Evolutionary conservation across 768 basidiomycete genomes (phyloP).

Genomic region (Dendrothele bispora): DNA sequence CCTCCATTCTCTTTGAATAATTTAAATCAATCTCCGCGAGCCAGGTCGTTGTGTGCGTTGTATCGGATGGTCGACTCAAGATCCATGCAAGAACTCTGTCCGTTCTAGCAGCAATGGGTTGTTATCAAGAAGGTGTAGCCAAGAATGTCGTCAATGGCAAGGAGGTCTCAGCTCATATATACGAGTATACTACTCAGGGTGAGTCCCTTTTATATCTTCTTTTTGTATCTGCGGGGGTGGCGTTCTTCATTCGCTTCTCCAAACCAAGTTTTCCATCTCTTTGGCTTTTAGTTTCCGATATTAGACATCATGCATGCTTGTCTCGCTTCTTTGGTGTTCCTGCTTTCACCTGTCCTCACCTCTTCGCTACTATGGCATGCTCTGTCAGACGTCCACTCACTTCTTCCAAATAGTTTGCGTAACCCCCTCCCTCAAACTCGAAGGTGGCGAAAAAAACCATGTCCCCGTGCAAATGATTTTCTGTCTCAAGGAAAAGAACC

Average conservation of each 20-base stretch:
- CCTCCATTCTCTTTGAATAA: too few species aligned
- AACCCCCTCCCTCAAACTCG: conserved; percentile 77
- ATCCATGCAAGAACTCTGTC: conserved; percentile 82
- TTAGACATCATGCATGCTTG: too few species aligned
- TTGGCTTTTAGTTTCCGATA: too few species aligned
- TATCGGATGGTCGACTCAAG: conserved; percentile 79
- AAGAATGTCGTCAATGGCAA: conserved; percentile 84
- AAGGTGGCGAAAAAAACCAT: conserved; percentile 73
- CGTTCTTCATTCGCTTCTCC: too few species aligned
- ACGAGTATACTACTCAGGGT: conserved; percentile 93
- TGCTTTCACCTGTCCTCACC: too few species aligned
- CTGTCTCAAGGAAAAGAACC: conserved; percentile 90
- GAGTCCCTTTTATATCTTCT: conserved; percentile 47
- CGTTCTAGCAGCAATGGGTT: conserved; percentile 91
- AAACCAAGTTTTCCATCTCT: too few species aligned
- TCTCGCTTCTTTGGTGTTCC: too few species aligned
- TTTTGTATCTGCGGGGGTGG: conserved; percentile 77
- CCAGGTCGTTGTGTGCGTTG: conserved; percentile 93
- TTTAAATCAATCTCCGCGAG: not conserved
- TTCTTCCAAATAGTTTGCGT: conserved; percentile 61
- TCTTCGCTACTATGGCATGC: too few species aligned
- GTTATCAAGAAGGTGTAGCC: conserved; percentile 91
- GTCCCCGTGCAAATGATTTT: conserved; percentile 93
- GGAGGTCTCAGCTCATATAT: conserved; percentile 86
- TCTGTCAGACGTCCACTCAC: too few species aligned